Percentiles rank a stretch among this genome's conserved stretches.
These are phyloP conservation scores for Protea cynaroides DNA, from an alignment of 164 flowering plant species.

Conservation along the genomic window DNA sequence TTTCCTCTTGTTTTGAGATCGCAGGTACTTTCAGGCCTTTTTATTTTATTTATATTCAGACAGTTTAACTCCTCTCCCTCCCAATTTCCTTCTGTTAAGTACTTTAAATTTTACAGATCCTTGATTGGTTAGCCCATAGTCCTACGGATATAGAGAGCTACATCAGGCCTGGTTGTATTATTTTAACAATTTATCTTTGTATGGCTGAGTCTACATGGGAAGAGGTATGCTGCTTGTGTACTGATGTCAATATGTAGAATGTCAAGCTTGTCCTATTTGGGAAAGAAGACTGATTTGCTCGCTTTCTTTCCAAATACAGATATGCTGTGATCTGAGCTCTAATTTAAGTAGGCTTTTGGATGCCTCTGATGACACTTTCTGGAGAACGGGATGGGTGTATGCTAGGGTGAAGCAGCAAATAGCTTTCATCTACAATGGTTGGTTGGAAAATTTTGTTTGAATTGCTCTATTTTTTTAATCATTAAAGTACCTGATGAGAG, in stretches of 20 bases:
- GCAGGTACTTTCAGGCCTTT: conserved; percentile 39
- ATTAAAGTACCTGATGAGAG: background rate
- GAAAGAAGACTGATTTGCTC: background rate
- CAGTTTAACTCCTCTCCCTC: too few species aligned
- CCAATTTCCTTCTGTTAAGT: conserved; percentile 2
- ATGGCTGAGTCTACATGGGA: conserved; percentile 52
- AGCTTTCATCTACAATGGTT: conserved; percentile 51
- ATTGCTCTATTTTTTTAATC: conserved; percentile 5
- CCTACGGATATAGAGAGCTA: conserved; percentile 89
- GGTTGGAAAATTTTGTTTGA: conserved; percentile 4
- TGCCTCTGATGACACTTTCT: conserved; percentile 36
- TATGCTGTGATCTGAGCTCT: conserved; percentile 41
- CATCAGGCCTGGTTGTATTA: conserved; percentile 81
- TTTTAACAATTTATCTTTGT: conserved; percentile 62
- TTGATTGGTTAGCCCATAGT: conserved; percentile 76
- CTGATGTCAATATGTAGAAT: background rate
- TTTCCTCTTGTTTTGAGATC: conserved; percentile 49
- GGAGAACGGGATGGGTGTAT: conserved; percentile 69
- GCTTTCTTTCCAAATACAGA: conserved; percentile 26
- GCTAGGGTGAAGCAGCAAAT: conserved; percentile 42
- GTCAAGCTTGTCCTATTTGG: too few species aligned
- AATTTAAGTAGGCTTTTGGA: conserved; percentile 53
- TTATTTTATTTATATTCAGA: background rate
- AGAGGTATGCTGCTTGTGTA: conserved; percentile 37
- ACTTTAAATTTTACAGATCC: conserved; percentile 40